Evolutionary conservation across 768 basidiomycete genomes (phyloP), one percentile per base, ranked within the genome.

Genomic region (Hydnum rufescens): DNA sequence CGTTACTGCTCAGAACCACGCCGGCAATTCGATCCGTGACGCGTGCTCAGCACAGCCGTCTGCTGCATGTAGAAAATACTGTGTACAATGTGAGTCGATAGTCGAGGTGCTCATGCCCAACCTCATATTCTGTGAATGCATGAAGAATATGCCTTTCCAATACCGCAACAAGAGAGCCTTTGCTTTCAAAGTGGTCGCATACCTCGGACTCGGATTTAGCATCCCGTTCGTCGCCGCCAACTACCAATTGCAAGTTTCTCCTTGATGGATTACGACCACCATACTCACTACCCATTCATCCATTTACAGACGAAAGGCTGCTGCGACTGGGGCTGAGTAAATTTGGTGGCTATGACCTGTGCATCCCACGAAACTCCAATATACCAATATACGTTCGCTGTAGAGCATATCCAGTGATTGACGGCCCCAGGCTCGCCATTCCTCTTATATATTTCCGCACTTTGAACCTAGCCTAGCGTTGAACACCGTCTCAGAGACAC

Each of bases 221-320:
- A 56, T 57, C 44, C 57, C 57, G 29, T 55, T 57, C 57, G 44
- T 57, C 32, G 57, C 57, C 30, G 51, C 55, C 22, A 42, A 4
- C 16, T 57, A 57, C 31, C 57, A 57, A 31, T 19, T 57, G 57
- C 53, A 34, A 23, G 57, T 57, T 39, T 28, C 19, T 39, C 25
- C 25, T 6, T 6, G n/a, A n/a, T n/a, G n/a, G n/a, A n/a, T n/a
- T n/a, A n/a, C n/a, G n/a, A n/a, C n/a, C n/a, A n/a, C n/a, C n/a
- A n/a, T n/a, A n/a, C n/a, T n/a, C n/a, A n/a, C n/a, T n/a, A n/a
- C n/a, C n/a, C n/a, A n/a, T n/a, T n/a, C 13, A 16, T 48, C 26
- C 23, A 13, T 25, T 48, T 48, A 16, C 46, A 48, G 46, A 48
- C n/a, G 46, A 13, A 19, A n/a, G 16, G 26, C n/a, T n/a, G n/a